phyloP scores from a whole-genome alignment of 1,139 yeast species.

The Williopsis jadinii region DNA sequence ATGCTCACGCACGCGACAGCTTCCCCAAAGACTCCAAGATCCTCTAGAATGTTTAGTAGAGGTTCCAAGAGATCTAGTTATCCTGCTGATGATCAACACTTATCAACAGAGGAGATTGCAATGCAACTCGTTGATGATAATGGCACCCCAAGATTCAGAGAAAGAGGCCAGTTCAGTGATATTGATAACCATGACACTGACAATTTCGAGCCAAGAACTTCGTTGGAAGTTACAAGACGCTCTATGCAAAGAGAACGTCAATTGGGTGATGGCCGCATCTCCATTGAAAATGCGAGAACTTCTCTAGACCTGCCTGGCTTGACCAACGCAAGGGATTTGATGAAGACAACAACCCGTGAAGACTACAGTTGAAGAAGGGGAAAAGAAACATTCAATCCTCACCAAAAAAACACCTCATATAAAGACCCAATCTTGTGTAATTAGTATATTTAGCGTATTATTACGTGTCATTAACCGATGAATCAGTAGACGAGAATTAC shows the following conservation, averaged over 20 bases:
- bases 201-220: conserved; percentile 23
- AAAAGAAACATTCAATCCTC: too few relatives aligned
- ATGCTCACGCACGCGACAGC: conserved; percentile 8
- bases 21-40: conserved; percentile 12
- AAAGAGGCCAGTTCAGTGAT: conserved; percentile 5
- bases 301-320: conserved; percentile 34
- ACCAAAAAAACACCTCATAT: too few relatives aligned
- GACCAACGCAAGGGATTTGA: conserved; percentile 27
- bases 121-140: conserved; percentile 23
- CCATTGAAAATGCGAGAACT: conserved; percentile 31
- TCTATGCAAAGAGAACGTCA: conserved; percentile 29
- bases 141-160: conserved; percentile 21
- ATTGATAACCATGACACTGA: conserved; percentile 4
- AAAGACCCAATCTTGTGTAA: too few relatives aligned
- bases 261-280: conserved; percentile 28
- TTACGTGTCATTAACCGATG: too few relatives aligned
- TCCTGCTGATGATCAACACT: conserved; percentile 19
- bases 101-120: conserved; percentile 24
- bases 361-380: neutral
- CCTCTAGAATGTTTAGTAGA: conserved; percentile 13
- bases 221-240: conserved; percentile 29
- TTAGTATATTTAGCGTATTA: too few relatives aligned
- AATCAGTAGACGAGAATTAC: too few relatives aligned
- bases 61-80: conserved; percentile 9
- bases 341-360: conserved; percentile 20